Base-by-base conservation (phyloP, 1,139 yeast species). In the Starmera stellimalicola region DNA sequence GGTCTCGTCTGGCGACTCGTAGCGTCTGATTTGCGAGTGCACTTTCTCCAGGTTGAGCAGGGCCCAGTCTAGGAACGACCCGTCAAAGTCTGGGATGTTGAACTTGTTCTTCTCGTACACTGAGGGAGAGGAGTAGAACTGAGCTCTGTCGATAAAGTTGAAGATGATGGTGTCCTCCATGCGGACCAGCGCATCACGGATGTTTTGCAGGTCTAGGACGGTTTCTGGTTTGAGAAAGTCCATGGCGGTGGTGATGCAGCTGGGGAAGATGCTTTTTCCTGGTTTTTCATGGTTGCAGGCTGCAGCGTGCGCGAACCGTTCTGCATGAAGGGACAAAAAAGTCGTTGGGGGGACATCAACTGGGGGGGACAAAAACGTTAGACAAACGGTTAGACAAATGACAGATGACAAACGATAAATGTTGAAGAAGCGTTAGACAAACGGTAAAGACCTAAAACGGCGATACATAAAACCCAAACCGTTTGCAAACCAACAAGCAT, bases 161-260 rank as follows among this genome's bases (percentile, higher is more conserved):
- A 88, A 91, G 42, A 91, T 83, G 48, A 91, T 87, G 8, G 96
- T 81, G 57, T 91, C 98, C 52, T 91, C 98, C 95, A 91, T 85
- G 34, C 95, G 74, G 29, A 87, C 79, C 35, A 91, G 65, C 16
- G 88, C 83, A 41, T 73, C 76, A 43, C 98, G 77, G 49, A 91
- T 91, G 57, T 91, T 87, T 49, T 65, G 65, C 41, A 91, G 65
- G 51, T 85, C 73, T 37, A 91, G 69, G 7, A 87, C 96, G 0
- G 94, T 74, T 30, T 78, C 81, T 11, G 95, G 93, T 44, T 77
- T 73, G 57, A 73, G 70, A 56, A 88, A 88, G 58, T 91, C 94
- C 96, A 91, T 87, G 6, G n/a, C 20, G 24, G 7, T 10, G 23
- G 14, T 22, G 25, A n/a, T n/a, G n/a, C n/a, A n/a, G n/a, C n/a